phyloP scores from a whole-genome alignment of 2,329 filamentous ascomycete species.

The Aureobasidium sp. region DNA sequence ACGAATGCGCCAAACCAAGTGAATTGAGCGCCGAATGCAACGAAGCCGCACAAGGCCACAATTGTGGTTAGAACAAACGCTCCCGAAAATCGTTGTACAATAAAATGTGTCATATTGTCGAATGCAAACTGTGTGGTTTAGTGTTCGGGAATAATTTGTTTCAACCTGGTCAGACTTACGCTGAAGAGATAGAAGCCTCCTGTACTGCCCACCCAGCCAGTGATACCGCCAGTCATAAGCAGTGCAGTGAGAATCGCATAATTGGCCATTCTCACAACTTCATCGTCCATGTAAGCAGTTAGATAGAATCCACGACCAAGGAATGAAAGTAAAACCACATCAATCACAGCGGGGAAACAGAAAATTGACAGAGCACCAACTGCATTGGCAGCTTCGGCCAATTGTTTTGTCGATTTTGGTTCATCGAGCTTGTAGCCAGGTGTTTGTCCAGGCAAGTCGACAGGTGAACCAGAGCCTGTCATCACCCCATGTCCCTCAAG shows the following conservation, averaged over 20 bases:
- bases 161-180: constrained; percentile 17
- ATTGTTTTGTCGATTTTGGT: constrained; percentile 8
- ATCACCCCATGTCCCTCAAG: constrained; percentile 16
- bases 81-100: constrained; percentile 18
- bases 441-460: constrained; percentile 15
- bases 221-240: constrained; percentile 53
- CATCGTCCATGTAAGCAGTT: constrained; percentile 48
- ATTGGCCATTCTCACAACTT: constrained; percentile 15
- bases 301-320: constrained; percentile 56
- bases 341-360: constrained; percentile 55
- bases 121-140: constrained; percentile 16
- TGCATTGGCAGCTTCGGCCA: constrained; percentile 2
- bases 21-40: constrained; percentile 17
- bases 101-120: constrained; percentile 20
- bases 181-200: constrained; percentile 50
- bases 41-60: constrained; percentile 20
- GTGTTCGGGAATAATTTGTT: background rate
- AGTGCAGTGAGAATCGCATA: constrained; percentile 28
- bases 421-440: constrained; percentile 18
- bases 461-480: constrained; percentile 17
- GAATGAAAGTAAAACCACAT: constrained; percentile 53
- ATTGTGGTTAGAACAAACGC: constrained; percentile 17
- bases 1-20: constrained; percentile 39
- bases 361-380: constrained; percentile 41
- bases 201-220: constrained; percentile 57